A percentile compares a stretch with the other conserved stretches of the same genome.
phyloP scores from a whole-genome alignment of 78 protist genomes.

The Guillardia theta region DNA sequence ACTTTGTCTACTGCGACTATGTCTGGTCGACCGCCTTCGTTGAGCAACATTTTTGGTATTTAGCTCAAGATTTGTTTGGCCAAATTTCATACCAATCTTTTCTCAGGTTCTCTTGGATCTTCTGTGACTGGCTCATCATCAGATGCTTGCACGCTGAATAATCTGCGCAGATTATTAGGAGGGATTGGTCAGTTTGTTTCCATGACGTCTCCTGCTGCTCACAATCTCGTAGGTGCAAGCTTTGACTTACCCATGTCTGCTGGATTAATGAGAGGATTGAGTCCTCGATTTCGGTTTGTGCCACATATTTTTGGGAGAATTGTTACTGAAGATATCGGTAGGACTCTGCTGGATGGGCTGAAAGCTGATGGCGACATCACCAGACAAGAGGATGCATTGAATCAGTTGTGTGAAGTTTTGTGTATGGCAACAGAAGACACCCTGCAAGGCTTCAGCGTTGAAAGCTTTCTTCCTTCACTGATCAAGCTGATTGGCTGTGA shows the following conservation, averaged over 20 bases:
- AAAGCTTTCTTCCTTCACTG: not conserved
- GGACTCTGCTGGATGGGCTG: not conserved
- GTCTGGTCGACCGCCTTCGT: no score
- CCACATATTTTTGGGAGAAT: not conserved
- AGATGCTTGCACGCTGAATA: not conserved
- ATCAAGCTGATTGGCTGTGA: not conserved
- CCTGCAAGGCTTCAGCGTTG: not conserved
- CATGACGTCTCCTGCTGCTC: not conserved
- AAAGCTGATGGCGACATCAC: not conserved
- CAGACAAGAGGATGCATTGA: not conserved
- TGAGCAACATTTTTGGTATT: no score
- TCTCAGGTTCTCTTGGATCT: no score
- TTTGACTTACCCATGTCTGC: no score
- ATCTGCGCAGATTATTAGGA: not conserved
- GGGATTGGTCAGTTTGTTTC: not conserved
- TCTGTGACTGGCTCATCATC: no score
- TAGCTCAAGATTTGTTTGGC: no score
- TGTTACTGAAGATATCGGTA: not conserved
- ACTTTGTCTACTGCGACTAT: not conserved
- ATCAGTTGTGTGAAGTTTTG: not conserved
- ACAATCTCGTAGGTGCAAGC: no score
- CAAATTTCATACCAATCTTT: no score
- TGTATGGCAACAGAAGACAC: conserved; percentile 30
- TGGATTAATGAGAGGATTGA: not conserved
- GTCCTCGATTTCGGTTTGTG: not conserved